Base-by-base conservation (phyloP, 495 filamentous ascomycete genomes). In the Hypoxylon lienhwacheense region DNA sequence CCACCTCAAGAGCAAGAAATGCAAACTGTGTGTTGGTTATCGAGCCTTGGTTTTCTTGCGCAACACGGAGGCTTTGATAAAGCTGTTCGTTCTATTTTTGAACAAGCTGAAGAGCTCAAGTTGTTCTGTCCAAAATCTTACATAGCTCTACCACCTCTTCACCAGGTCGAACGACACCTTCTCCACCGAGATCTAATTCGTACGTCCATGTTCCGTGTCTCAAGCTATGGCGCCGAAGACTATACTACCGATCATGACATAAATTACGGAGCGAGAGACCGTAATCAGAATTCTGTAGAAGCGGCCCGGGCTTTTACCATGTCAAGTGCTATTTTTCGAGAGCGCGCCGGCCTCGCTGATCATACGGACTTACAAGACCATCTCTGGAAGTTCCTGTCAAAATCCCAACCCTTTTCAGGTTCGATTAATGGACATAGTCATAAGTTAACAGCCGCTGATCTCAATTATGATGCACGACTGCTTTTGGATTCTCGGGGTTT, bases 191-290 rank as follows among this genome's bases (percentile, higher is more conserved):
- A 74, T 22, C 35, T 55, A 1, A 74, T 81, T 48, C 71, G 82
- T 3, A 71, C 73, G 22, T 70, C 81, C 0, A 59, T 55, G 0
- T 81, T 81, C 57, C 72, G 73, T 11, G 66, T 78, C 1, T 60
- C 68, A 10, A 74, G 70, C 0, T 86, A 80, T 54, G 83, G 82
- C 7, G 78, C 78, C 0, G 82, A 85, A 53, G 37, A 63, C 7
- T 63, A 73, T 53, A 78, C 66, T 0, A 36, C 50, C 0, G 22
- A n/a, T 0, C 12, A 59, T 22, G 79, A 84, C 56, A 4, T 7
- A 10, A 6, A 8, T 0, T 81, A 77, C 28, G 0, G 0, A 5
- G 12, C 54, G 28, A 66, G 63, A 46, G 70, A 73, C 40, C 35
- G 43, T 7, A 12, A 45, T 10, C 25, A 35, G 12, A 11, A 36